Evolutionary conservation across 2,329 filamentous ascomycete species (phyloP).

Genomic region (Coniochaeta prunicola): DNA sequence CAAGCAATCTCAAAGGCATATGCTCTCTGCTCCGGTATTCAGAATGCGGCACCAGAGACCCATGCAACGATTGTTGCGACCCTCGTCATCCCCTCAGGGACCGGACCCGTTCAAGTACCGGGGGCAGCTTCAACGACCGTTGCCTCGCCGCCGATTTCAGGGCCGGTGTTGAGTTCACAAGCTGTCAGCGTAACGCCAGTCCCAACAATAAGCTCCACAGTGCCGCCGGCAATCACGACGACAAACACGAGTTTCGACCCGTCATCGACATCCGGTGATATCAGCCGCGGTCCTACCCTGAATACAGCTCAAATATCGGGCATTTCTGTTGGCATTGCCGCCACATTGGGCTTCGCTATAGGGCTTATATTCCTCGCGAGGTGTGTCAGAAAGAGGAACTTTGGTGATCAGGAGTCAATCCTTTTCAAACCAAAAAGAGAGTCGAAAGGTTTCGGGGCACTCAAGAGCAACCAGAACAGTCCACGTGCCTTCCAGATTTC

Average conservation of each 20-base stretch:
- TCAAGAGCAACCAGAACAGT: constrained; percentile 10
- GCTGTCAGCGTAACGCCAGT: background rate
- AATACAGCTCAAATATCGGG: constrained; percentile 42
- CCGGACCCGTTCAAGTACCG: constrained; percentile 24
- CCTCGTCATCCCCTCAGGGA: constrained; percentile 31
- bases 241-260: background rate
- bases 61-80: constrained; percentile 53
- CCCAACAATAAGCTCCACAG: constrained; percentile 41
- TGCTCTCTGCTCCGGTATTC: constrained; percentile 47
- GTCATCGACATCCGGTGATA: background rate
- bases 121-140: constrained; percentile 8
- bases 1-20: constrained; percentile 41
- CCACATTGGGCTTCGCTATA: constrained; percentile 39
- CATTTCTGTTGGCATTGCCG: constrained; percentile 47
- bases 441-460: constrained; percentile 22
- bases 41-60: constrained; percentile 46
- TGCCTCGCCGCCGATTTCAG: constrained; percentile 3
- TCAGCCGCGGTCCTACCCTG: constrained; percentile 5
- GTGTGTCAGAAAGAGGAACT: constrained; percentile 29
- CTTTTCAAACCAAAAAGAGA: constrained; percentile 27
- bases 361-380: constrained; percentile 38
- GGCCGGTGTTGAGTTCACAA: constrained; percentile 4
- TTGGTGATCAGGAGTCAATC: constrained; percentile 25
- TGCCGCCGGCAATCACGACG: background rate
- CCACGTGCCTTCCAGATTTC: constrained; percentile 30